Base-by-base conservation (phyloP, 2,329 filamentous ascomycete genomes). In the Escovopsis sp. region DNA sequence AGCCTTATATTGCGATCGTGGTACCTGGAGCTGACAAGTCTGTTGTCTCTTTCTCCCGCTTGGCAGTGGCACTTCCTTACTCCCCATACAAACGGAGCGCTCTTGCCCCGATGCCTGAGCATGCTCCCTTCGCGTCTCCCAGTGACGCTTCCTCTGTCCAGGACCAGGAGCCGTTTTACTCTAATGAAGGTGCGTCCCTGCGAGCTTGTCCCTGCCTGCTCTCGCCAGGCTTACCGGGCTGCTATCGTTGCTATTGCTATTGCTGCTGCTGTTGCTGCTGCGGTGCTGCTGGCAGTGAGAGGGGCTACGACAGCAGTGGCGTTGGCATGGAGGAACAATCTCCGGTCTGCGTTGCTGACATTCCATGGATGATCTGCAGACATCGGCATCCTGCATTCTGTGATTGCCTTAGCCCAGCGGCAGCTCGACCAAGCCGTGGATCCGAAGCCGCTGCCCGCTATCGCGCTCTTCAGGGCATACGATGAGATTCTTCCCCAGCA, bases 401-500 rank as follows among this genome's bases (percentile, higher is more conserved):
- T 94, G 48, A 76, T 92, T 48, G 63, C 66, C 41, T 67, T 70
- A 46, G 86, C 83, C 30, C 74, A 87, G 57, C 62, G 70, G 28
- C 66, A 81, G 21, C 65, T 74, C 35, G 61, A 70, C 31, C 57
- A 56, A 10, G 60, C 72, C 2, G 63, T 72, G 1, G 70, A 76
- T 38, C 67, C 68, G 33, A 71, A 79, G 46, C 68, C 71, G 37
- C 65, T 80, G 16, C 77, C 82, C 4, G 84, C 79, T 39, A 76
- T 76, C 49, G 83, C 84, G 9, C 68, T 94, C 14, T 92, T 92
- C 57, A 68, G 70, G 35, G 83, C 84, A 21, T 92, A 92, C 52
- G 79, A 90, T 50, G 66, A 72, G 37, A 67, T 87, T 29, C 69
- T 93, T n/a, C 72, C 71, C 5, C 64, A 74, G 43, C 64, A 81